These are phyloP conservation scores for Blepharisma japonicum DNA, from an alignment of 73 alveolate genomes.

Conservation along the genomic window DNA sequence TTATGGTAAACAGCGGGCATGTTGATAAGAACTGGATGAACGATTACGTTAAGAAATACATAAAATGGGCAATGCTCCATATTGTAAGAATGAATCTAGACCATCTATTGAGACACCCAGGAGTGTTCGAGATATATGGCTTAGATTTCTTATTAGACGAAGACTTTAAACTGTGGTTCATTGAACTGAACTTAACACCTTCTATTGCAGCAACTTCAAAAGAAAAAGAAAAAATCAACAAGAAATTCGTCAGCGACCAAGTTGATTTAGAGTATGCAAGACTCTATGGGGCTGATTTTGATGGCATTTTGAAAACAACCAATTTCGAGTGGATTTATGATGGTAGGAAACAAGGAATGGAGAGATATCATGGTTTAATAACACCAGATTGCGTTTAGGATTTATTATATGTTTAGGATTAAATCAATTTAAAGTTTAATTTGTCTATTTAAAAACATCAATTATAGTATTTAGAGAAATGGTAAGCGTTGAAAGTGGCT, in stretches of 20 bases:
- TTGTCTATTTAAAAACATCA: no score
- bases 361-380: background rate
- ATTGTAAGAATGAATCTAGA: background rate
- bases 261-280: background rate
- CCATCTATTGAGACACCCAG: constrained; percentile 12
- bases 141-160: constrained; percentile 13
- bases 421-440: no score
- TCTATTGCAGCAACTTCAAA: background rate
- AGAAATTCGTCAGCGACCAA: constrained; percentile 3
- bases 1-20: background rate
- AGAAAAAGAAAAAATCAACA: background rate
- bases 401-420: background rate
- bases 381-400: background rate
- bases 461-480: no score
- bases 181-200: constrained; percentile 6
- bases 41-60: background rate
- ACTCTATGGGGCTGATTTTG: background rate
- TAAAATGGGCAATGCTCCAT: constrained; percentile 3
- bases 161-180: constrained; percentile 5
- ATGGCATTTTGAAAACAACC: background rate
- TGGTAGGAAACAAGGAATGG: constrained; percentile 6
- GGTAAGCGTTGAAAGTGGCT: no score
- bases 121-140: constrained; percentile 24
- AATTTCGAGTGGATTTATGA: constrained; percentile 6
- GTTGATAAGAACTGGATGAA: background rate